Conservation (phyloP, 2,329 filamentous ascomycete species). For the Phyllosticta citriasiana region DNA sequence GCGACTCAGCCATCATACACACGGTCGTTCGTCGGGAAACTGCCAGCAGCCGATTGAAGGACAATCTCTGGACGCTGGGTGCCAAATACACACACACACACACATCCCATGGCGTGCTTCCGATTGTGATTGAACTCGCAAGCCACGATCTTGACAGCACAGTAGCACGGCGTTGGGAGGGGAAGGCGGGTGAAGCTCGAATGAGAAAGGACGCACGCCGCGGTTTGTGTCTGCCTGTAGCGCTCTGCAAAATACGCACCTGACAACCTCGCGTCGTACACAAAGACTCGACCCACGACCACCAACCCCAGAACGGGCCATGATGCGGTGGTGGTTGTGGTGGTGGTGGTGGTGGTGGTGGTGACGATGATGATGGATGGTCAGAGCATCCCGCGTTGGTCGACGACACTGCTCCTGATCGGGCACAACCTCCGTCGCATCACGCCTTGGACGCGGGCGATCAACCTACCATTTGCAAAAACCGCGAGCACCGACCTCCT, state of each 20-base stretch:
- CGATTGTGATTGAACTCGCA: neutral
- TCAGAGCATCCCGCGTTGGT: neutral
- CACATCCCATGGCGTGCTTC: neutral
- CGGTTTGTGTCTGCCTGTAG: neutral
- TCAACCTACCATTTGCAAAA: neutral
- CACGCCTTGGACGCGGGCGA: neutral
- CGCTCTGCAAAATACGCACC: neutral
- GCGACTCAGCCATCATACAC: too few species aligned
- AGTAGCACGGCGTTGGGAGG: neutral
- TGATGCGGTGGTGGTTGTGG: neutral
- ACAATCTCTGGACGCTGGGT: neutral
- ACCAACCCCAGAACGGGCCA: neutral
- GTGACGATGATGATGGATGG: too few species aligned
- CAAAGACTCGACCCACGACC: neutral
- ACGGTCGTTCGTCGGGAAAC: neutral
- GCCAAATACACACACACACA: neutral
- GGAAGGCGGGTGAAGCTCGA: neutral
- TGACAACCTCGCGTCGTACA: neutral
- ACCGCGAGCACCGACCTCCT: neutral
- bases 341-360: neutral
- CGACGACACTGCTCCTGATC: neutral
- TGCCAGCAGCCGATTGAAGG: neutral
- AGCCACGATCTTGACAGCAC: neutral
- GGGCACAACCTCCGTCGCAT: neutral
- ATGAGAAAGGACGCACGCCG: neutral